Evolutionary conservation across 495 filamentous ascomycete species (phyloP), one percentile per base, ranked within the genome.

Genomic region (Apiosordaria backusii): DNA sequence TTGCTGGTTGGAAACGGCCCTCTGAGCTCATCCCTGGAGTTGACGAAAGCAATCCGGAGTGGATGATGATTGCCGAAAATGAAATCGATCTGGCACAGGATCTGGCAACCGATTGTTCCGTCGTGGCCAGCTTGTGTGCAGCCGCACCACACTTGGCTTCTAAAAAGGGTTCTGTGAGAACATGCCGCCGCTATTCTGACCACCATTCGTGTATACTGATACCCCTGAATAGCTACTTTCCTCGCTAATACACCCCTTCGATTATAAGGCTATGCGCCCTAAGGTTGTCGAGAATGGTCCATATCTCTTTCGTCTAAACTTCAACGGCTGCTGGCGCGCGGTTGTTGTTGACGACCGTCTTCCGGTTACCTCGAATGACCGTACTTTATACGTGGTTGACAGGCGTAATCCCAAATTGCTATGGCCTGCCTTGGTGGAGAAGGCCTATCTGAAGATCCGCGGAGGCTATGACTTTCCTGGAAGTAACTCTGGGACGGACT

Each of bases 381-480:
- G 91, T 45, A 85, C 87, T 3, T 82, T 98, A 1, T 90, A 96
- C 76, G 92, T 98, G n/a, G 84, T 94, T 50, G 93, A 98, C 71
- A 86, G 92, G 23, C 89, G 89, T 27, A 89, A 96, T 67, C 87
- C 89, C 13, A 76, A 74, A 19, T 82, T 93, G 50, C 74, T 97
- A 22, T 97, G 92, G 91, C 95, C 94, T n/a, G 93, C 95, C 24
- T 79, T 99, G 26, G 79, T 97, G 40, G 95, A 99, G 76, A 99
- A 99, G 73, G 95, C 95, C 3, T 99, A 98, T 67, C 80, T 99
- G n/a, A 99, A 98, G 78, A 85, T 98, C 7, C 86, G 92, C 22
- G 96, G 96, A 35, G 96, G 95, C 35, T 99, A 99, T 75, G 92
- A 98, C 68, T 98, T 99, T 69, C 95, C 95, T 2, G 95, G 95